Base-by-base conservation (phyloP, 345 rosid species). In the Carallia brachiata region DNA sequence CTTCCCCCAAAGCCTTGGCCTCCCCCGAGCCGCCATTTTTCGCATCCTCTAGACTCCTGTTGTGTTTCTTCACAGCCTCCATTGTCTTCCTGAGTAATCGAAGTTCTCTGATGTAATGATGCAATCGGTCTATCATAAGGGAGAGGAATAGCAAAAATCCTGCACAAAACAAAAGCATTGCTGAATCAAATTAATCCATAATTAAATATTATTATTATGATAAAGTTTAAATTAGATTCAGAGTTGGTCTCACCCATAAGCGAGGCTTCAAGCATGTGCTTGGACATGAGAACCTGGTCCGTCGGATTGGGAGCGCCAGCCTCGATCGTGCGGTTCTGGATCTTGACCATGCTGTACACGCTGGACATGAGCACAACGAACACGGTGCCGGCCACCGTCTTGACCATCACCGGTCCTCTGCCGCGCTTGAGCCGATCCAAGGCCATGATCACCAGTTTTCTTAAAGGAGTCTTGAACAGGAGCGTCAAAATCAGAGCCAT, bases 21-120 rank as follows among this genome's bases (percentile, higher is more conserved):
- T 88, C 84, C 6, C 75, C 90, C 1, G 83, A 72, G 3, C 61
- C 81, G 30, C 81, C 77, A 68, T 59, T 81, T 57, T 87, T 88
- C 12, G 81, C 87, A 23, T 87, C 94, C 15, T 88, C 92, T 6
- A 73, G 58, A 9, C 96, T 75, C 68, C 87, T 81, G 78, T 68
- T 82, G 66, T 88, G 92, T 76, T 87, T 90, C 89, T 89, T 92
- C 28, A 81, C 84, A 59, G 79, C 80, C 74, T 93, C 97, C 89
- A 86, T 88, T 57, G 90, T 77, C 85, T 89, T 90, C 70, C 97
- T 84, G 17, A 93, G 84, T 15, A 84, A 60, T 3, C 90, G 83
- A 18, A 93, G 87, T 57, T 93, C 97, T 77, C 96, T 88, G 15
- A 90, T 90, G 85, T 89, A 90, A 68, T 93, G 88, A 79, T 93